Base-by-base conservation (phyloP, 2,329 filamentous ascomycete species). In the Colletotrichum tropicicola region DNA sequence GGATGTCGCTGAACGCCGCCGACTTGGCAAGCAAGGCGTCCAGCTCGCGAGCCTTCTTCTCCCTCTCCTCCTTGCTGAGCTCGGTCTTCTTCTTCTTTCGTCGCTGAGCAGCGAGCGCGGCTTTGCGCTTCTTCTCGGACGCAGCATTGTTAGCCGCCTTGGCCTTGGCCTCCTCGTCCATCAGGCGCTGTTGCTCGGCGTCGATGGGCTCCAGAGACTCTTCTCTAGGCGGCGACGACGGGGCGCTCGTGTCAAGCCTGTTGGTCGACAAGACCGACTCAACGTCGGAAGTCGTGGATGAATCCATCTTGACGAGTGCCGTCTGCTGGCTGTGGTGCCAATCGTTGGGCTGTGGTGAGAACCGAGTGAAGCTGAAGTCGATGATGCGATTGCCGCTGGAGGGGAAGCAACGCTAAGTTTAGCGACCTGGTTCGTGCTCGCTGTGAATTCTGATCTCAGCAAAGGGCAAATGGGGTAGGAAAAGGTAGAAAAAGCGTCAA, bases 21-120 rank as follows among this genome's bases (percentile, higher is more conserved):
- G 85, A 88, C 71, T 90, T 87, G 43, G 79, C 80, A 0, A 91
- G 77, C 2, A 91, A 76, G 51, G 87, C 83, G 25, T 90, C 86
- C 0, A 91, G 77, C 60, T 90, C 85, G 44, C 80, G 81, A 0
- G 87, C 87, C 69, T 90, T 89, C 0, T 79, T 79, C 47, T 88
- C 85, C 1, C 85, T 79, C 67, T 90, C 87, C 1, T 79, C 75
- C 59, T 85, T 83, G 2, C 82, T 84, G 43, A 61, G 44, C 48
- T 87, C 76, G 1, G 74, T 70, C 0, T 82, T 80, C 70, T 83
- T 86, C 70, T 82, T 83, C 71, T 81, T 85, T 37, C 81, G 77
- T 2, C 62, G 27, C 67, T 82, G 85, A 3, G 79, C 80, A 27
- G 85, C 81, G 1, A 75, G 75, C 1, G 68, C 66, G 1, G 65